A percentile compares a stretch with the other conserved stretches of the same genome.
phyloP scores from a whole-genome alignment of 495 filamentous ascomycete species.

The Thermothielavioides terrestris region DNA sequence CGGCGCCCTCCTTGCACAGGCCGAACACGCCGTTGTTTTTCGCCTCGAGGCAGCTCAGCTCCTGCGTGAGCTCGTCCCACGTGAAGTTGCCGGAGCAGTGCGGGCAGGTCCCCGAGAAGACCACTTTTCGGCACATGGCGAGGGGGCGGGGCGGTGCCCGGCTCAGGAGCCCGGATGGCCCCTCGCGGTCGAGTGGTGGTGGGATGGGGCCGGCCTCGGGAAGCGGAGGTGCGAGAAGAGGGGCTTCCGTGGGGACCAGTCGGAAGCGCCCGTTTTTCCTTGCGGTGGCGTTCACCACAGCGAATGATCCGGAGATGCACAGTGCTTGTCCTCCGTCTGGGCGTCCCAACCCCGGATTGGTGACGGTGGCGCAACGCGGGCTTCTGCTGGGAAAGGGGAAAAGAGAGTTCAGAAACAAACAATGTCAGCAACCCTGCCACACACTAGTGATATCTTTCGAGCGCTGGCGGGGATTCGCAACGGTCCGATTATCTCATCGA shows the following conservation, averaged over 20 bases:
- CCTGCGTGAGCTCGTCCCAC: constrained; percentile 27
- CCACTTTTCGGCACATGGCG: constrained; percentile 29
- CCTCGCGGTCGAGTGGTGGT: not conserved
- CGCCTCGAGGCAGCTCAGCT: constrained; percentile 31
- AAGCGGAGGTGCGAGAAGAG: too few species aligned
- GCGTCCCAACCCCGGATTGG: too few species aligned
- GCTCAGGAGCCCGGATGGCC: not conserved
- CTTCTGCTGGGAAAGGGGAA: too few species aligned
- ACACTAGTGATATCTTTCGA: too few species aligned
- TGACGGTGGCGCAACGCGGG: not conserved
- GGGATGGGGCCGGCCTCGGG: not conserved
- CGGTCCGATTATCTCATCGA: too few species aligned
- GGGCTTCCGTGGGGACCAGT: too few species aligned
- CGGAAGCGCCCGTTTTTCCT: too few species aligned
- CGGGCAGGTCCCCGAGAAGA: constrained; percentile 27
- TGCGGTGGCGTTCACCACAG: too few species aligned
- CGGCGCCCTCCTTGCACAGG: constrained; percentile 21
- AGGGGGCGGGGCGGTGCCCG: not conserved
- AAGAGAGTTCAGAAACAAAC: not conserved
- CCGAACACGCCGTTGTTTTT: constrained; percentile 31
- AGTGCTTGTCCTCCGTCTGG: too few species aligned
- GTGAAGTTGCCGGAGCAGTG: constrained; percentile 18
- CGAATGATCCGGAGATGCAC: too few species aligned
- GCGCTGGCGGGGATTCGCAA: too few species aligned
- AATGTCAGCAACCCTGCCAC: not conserved